Evolutionary conservation across 1,139 yeast species (phyloP), one percentile per base, ranked within the genome.

Genomic region (Yarrowia galli): DNA sequence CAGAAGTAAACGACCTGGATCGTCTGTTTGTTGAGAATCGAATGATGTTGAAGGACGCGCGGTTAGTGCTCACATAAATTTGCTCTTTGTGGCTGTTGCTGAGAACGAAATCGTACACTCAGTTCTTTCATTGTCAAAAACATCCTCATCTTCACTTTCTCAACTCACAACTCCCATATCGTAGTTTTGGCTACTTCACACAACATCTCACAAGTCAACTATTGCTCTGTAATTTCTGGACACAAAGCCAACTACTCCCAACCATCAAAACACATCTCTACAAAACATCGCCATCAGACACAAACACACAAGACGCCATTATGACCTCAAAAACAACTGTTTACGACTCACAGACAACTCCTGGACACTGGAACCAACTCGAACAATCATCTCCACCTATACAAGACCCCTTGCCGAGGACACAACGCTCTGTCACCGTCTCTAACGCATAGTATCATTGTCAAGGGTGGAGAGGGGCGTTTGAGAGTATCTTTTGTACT

Each of bases 401-500:
- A 16, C 32, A 45, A 22, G 32, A 45, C 49, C 25, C 28, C n/a
- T 23, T 45, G 49, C 49, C 32, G 28, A 45, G 49, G 49, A 45
- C 49, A 12, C 49, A 45, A 22, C 32, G 49, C 49, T 45, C n/a
- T 6, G 32, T 22, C 49, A 45, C 49, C 32, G 28, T 45, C 49
- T 45, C 49, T 22, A 18, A 45, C 28, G 49, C 49, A 22, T 45
- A 23, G 49, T 45, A 20, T 45, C 48, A 18, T 42, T 45, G 49
- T 45, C 32, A 9, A 15, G 25, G 49, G 32, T 43, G 4, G 28
- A 13, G 23, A 13, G 9, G 46, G 1, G 46, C 1, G 22, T 2
- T 22, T 18, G 23, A 42, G 46, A 42, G 46, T 42, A 28, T 28
- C 9, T 28, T 7, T 25, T 25, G n/a, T n/a, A n/a, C n/a, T n/a